These are phyloP conservation scores for Ceratobasidium sp. DNA, from an alignment of 1,284 basidiomycete genomes.

Conservation along the genomic window DNA sequence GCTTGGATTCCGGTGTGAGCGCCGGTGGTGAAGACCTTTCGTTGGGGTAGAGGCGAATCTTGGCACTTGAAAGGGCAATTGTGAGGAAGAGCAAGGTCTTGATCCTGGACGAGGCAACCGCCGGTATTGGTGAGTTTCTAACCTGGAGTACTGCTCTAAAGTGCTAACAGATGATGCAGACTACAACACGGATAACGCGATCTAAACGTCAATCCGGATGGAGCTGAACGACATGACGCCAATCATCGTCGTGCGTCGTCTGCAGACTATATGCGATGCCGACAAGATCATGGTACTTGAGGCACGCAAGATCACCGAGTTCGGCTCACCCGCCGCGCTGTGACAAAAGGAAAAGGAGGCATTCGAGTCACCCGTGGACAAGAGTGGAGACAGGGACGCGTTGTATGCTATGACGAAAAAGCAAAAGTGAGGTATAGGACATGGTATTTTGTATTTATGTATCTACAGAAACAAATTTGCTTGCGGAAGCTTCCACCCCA, in stretches of 20 bases:
- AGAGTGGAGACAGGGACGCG: slow-evolving; percentile 55
- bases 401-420: slow-evolving; percentile 52
- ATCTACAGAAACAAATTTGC: no score
- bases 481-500: no score
- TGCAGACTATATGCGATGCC: slow-evolving; percentile 76
- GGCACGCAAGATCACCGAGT: slow-evolving; percentile 51
- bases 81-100: slow-evolving; percentile 61
- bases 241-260: slow-evolving; percentile 72
- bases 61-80: slow-evolving; percentile 51
- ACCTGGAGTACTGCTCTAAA: neutral
- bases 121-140: slow-evolving; percentile 29
- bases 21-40: slow-evolving; percentile 72
- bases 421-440: slow-evolving; percentile 4
- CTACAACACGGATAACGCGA: slow-evolving; percentile 58
- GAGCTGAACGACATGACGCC: slow-evolving; percentile 68
- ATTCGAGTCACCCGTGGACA: slow-evolving; percentile 56
- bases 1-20: slow-evolving; percentile 59
- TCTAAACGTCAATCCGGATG: slow-evolving; percentile 66
- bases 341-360: slow-evolving; percentile 54
- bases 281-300: slow-evolving; percentile 56
- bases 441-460: no score
- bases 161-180: slow-evolving; percentile 42
- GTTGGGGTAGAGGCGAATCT: slow-evolving; percentile 71
- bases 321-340: slow-evolving; percentile 55
- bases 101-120: slow-evolving; percentile 60